phyloP scores from a whole-genome alignment of 352 stramenopile genomes.

The Phytophthora hibernalis region DNA sequence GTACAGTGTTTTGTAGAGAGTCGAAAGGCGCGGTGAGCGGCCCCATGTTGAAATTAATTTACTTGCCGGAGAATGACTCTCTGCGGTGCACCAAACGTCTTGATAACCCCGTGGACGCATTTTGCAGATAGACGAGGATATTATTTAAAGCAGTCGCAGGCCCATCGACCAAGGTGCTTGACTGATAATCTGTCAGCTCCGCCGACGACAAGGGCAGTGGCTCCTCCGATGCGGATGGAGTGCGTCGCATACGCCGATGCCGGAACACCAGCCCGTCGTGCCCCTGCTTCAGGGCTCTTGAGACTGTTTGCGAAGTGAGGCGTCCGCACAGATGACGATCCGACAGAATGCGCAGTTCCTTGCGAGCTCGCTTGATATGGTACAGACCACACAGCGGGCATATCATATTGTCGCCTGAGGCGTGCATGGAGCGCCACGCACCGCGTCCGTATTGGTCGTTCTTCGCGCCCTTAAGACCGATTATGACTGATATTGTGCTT shows the following conservation, averaged over 20 bases:
- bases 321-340: slow-evolving; percentile 7
- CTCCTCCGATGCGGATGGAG: slow-evolving; percentile 28
- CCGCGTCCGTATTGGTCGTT: slow-evolving; percentile 27
- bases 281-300: slow-evolving; percentile 7
- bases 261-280: neutral
- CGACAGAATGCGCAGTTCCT: neutral
- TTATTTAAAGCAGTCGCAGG: slow-evolving; percentile 23
- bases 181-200: slow-evolving; percentile 19
- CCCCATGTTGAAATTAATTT: slow-evolving; percentile 19
- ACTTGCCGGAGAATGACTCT: slow-evolving; percentile 5
- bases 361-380: slow-evolving; percentile 3
- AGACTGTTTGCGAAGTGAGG: slow-evolving; percentile 6
- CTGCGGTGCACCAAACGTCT: slow-evolving; percentile 17
- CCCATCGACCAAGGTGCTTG: slow-evolving; percentile 19
- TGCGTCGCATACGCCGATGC: slow-evolving; percentile 10
- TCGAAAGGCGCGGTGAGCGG: slow-evolving; percentile 19
- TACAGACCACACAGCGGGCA: slow-evolving; percentile 7
- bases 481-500: slow-evolving; percentile 13
- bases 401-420: slow-evolving; percentile 9
- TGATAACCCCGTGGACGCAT: slow-evolving; percentile 10
- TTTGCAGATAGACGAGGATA: slow-evolving; percentile 21
- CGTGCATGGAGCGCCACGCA: slow-evolving; percentile 19
- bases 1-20: slow-evolving; percentile 10
- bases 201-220: slow-evolving; percentile 15
- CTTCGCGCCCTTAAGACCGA: slow-evolving; percentile 18